These are phyloP conservation scores for Remersonia thermophila DNA, from an alignment of 2,329 filamentous ascomycete species.

Conservation along the genomic window DNA sequence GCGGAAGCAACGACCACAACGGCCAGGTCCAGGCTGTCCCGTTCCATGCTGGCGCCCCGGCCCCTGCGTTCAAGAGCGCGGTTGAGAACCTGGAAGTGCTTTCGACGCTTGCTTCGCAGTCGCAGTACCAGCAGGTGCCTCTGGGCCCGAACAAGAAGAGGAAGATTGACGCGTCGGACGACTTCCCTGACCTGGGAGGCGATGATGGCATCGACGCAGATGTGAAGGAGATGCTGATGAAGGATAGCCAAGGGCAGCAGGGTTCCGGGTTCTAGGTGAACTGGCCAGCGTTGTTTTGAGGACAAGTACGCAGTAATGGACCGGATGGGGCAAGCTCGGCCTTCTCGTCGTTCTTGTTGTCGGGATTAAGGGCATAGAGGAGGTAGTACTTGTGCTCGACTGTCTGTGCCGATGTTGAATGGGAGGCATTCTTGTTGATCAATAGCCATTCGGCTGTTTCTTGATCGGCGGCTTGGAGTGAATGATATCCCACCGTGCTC, in stretches of 20 bases:
- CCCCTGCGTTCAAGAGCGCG: conserved; percentile 16
- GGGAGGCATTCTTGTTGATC: too few relatives aligned
- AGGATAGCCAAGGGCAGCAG: conserved; percentile 25
- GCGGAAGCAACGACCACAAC: conserved; percentile 6
- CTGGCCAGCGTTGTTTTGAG: not conserved
- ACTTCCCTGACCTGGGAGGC: conserved; percentile 41
- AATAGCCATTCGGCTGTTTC: too few relatives aligned
- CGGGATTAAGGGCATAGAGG: too few relatives aligned
- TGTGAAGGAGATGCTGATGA: conserved; percentile 41
- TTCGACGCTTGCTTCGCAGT: conserved; percentile 28
- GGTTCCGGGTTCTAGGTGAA: not conserved
- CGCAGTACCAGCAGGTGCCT: conserved; percentile 37
- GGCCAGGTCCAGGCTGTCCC: conserved; percentile 13
- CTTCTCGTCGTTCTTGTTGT: too few relatives aligned
- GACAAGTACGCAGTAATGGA: too few relatives aligned
- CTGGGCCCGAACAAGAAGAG: conserved; percentile 44
- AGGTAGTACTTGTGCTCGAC: too few relatives aligned
- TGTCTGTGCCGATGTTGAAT: too few relatives aligned
- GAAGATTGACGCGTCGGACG: conserved; percentile 37
- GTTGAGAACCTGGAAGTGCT: conserved; percentile 29
- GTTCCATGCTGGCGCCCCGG: conserved; percentile 12
- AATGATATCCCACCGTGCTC: too few relatives aligned
- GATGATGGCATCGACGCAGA: conserved; percentile 46
- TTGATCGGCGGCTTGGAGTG: too few relatives aligned
- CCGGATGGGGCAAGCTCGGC: too few relatives aligned